phyloP scores from a whole-genome alignment of 148 eudicot species.

The Hydrangea macrophylla region DNA sequence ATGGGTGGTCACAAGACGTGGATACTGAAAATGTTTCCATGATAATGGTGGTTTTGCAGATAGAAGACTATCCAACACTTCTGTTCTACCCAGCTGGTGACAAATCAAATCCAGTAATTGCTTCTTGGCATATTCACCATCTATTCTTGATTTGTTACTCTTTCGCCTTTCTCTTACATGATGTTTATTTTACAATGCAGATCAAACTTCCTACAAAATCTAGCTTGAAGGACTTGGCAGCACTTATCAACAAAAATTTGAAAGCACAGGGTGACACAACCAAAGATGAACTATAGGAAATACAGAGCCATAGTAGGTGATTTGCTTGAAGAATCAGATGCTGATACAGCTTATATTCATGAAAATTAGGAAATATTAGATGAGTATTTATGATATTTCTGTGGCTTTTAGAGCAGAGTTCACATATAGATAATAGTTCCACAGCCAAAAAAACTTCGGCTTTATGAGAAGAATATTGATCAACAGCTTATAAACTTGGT shows the following conservation, averaged over 20 bases:
- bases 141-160: not conserved
- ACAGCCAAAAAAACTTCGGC: too few relatives aligned
- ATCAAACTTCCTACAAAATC: conserved; percentile 62
- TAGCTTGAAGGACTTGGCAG: conserved; percentile 72
- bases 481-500: not conserved
- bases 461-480: not conserved
- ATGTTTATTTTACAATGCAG: conserved; percentile 34
- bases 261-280: conserved; percentile 36
- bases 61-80: conserved; percentile 70
- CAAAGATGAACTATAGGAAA: conserved; percentile 75
- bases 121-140: not conserved
- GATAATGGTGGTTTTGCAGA: conserved; percentile 37
- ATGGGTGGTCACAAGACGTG: not conserved
- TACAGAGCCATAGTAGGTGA: not conserved
- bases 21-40: not conserved
- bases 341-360: not conserved
- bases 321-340: not conserved
- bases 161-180: not conserved
- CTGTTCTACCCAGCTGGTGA: conserved; percentile 70
- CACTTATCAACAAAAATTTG: conserved; percentile 62
- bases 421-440: too few relatives aligned
- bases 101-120: conserved; percentile 68
- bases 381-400: not conserved
- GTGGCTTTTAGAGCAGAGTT: too few relatives aligned
- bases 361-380: not conserved